Base-by-base conservation (phyloP, 2,329 filamentous ascomycete species). In the Knoxdaviesia capensis region DNA sequence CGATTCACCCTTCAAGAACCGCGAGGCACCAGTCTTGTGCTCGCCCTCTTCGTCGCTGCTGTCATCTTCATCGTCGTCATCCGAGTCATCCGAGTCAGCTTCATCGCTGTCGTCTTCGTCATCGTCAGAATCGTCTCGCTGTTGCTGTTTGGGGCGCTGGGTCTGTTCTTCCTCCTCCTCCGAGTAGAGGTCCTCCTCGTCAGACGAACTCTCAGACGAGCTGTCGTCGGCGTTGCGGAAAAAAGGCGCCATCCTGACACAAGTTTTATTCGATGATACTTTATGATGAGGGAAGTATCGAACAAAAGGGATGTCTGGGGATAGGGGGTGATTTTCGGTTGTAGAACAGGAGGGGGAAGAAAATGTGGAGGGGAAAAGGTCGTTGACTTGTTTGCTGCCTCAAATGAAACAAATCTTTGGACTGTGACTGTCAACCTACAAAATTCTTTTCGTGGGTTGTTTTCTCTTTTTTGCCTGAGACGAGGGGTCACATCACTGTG, bases 181-280 rank as follows among this genome's bases (percentile, higher is more conserved):
- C 52, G 72, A 75, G 76, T 92, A 92, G 64, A 94, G 79, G 64
- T 87, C 80, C 68, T 96, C 87, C 70, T 96, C 88, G 54, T 94
- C 88, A 56, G 85, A 93, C 71, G 84, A 85, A 68, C 76, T 87
- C 65, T 94, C 87, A 70, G 77, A 84, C 57, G 88, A 94, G 76
- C 87, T 94, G 65, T 93, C 87, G 68, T 73, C 69, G 56, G 80
- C 82, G 61, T 82, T 82, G 63, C 85, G 82, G 73, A 96, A 96
- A 66, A 96, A 98, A 68, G 86, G 82, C 73, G 90, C 96, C 82
- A 88, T 90, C 48, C 37, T 43, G 40, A 38, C 20, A 3, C 20
- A 20, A 20, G 20, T 20, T 20, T 3, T 2, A 20, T 20, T 20
- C 20, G 20, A 20, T 20, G 20, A 20, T 20, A 20, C 20, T 20